Base-by-base conservation (phyloP, 306 rosid species). In the Cicer chorassanicum region DNA sequence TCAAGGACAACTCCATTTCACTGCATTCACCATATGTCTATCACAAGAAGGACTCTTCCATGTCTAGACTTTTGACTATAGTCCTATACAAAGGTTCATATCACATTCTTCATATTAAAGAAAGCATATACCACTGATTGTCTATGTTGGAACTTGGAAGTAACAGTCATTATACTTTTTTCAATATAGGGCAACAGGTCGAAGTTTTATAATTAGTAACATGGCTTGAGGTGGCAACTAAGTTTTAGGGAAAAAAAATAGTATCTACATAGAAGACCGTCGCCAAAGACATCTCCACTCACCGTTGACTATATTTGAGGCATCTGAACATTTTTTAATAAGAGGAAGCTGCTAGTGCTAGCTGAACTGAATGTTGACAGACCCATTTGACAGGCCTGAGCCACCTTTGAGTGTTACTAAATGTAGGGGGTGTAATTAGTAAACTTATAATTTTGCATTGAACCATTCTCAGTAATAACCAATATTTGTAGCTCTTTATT, bases 401-500 rank as follows among this genome's bases (percentile, higher is more conserved):
- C 61, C 16, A 36, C 70, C 61, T 62, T 38, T 11, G 51, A 48
- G 6, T 46, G 53, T 34, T 8, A 62, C 11, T 15, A 73, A 43
- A 8, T n/a, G 18, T 45, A 57, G 29, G 53, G 44, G 29, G 7
- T 38, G 21, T 19, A 56, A 55, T 3, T 29, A 19, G 55, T 42
- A 13, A 12, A 10, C 9, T 29, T 29, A 0, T 29, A 29, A 8
- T 19, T 56, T 40, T 19, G 24, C 13, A 48, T 24, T 5, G 11
- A 59, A 59, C 45, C n/a, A 43, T 43, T 72, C 39, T 51, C 4
- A 53, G 41, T 40, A 53, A 54, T 71, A 38, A 16, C 21, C 8
- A 41, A 70, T 50, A 70, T 38, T 51, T 24, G 62, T 29, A 18
- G 6, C 39, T 38, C 50, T 29, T 29, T 29, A 29, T 70, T 70